phyloP scores from a whole-genome alignment of 345 rosid genomes.

The Populus tremula region DNA sequence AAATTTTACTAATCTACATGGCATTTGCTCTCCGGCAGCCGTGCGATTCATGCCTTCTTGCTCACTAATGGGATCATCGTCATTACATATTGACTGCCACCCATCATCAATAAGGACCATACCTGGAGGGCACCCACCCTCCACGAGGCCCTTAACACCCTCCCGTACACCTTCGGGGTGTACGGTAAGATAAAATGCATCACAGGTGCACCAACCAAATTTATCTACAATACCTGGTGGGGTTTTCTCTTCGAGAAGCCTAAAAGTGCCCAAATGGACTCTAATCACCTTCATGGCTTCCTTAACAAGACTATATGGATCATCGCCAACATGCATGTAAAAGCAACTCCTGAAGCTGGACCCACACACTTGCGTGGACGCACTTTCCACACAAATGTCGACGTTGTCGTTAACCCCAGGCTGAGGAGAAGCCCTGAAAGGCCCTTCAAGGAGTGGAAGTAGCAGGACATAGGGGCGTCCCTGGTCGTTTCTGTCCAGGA shows the following conservation, averaged over 20 bases:
- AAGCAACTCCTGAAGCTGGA: slow-evolving; percentile 41
- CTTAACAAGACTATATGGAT: slow-evolving; percentile 60
- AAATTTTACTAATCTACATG: slow-evolving; percentile 67
- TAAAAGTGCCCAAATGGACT: slow-evolving; percentile 60
- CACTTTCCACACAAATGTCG: slow-evolving; percentile 74
- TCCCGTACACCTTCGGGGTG: slow-evolving; percentile 68
- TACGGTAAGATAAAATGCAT: slow-evolving; percentile 77
- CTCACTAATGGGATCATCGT: slow-evolving; percentile 50
- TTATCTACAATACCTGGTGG: slow-evolving; percentile 78
- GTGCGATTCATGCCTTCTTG: slow-evolving; percentile 56
- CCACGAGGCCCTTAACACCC: slow-evolving; percentile 64
- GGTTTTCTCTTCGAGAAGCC: slow-evolving; percentile 63
- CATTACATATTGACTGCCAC: slow-evolving; percentile 79
- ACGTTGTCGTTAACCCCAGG: slow-evolving; percentile 55
- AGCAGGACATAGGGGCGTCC: slow-evolving; percentile 69
- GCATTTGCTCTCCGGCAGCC: slow-evolving; percentile 84
- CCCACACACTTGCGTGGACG: slow-evolving; percentile 54
- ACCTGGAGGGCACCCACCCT: slow-evolving; percentile 87
- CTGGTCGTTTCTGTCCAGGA: slow-evolving; percentile 49
- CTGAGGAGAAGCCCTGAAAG: slow-evolving; percentile 62
- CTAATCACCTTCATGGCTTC: slow-evolving; percentile 62
- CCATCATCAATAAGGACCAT: slow-evolving; percentile 78
- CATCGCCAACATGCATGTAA: slow-evolving; percentile 57
- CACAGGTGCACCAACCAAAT: slow-evolving; percentile 98
- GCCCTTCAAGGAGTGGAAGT: slow-evolving; percentile 64